Percentiles rank a stretch among this genome's conserved stretches.
These are phyloP conservation scores for Nevesoporus exiguus DNA, from an alignment of 768 basidiomycete species.

Conservation along the genomic window DNA sequence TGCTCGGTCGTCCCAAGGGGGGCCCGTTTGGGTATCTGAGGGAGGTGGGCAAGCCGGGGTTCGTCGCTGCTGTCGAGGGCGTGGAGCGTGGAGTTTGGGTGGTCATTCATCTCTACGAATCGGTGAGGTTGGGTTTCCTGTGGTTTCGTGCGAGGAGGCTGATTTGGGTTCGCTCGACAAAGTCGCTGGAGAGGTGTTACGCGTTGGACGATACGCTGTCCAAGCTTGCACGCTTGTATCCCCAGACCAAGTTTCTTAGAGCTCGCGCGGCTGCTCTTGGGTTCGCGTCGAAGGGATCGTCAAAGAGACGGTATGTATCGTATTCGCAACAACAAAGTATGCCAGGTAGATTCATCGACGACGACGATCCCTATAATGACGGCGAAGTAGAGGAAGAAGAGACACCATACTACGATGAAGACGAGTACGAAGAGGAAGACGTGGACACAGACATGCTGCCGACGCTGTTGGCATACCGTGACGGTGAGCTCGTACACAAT, in stretches of 20 bases:
- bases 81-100: constrained; percentile 73
- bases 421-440: constrained; percentile 52
- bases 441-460: constrained; percentile 80
- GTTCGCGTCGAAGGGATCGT: constrained; percentile 47
- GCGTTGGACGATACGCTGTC: constrained; percentile 63
- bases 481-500: constrained; percentile 79
- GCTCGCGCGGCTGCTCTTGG: constrained; percentile 74
- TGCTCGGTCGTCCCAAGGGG: constrained; percentile 47
- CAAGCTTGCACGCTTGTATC: constrained; percentile 63
- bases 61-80: constrained; percentile 68
- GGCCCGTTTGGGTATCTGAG: constrained; percentile 74
- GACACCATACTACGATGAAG: constrained; percentile 35
- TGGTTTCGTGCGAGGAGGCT: not conserved
- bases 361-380: constrained; percentile 48
- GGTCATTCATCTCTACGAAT: constrained; percentile 81
- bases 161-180: not conserved
- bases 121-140: constrained; percentile 44
- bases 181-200: constrained; percentile 79
- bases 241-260: constrained; percentile 78
- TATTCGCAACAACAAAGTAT: constrained; percentile 9
- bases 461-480: constrained; percentile 73
- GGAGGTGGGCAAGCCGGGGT: constrained; percentile 74
- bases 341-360: constrained; percentile 30
- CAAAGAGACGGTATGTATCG: constrained; percentile 13
- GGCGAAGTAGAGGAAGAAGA: constrained; percentile 30